These are phyloP conservation scores for Penicillium sp. DNA, from an alignment of 2,329 filamentous ascomycete genomes.

Conservation along the genomic window DNA sequence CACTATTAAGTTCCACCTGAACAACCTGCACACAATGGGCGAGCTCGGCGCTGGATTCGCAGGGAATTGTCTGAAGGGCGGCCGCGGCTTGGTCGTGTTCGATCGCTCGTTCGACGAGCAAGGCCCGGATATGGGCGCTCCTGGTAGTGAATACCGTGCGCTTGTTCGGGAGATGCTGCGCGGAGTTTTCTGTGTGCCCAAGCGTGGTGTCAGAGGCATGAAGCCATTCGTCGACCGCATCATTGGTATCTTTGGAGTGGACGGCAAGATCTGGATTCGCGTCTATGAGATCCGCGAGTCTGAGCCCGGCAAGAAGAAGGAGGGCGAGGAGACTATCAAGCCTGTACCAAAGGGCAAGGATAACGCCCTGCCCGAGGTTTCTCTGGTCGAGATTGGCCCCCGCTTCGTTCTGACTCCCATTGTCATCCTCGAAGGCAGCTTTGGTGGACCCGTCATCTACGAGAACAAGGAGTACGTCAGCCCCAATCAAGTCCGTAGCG, in stretches of 20 bases:
- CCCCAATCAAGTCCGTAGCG: slow-evolving; percentile 87
- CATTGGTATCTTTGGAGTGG: slow-evolving; percentile 84
- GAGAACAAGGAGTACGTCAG: slow-evolving; percentile 97
- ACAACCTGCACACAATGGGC: slow-evolving; percentile 86
- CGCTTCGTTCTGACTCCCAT: slow-evolving; percentile 92
- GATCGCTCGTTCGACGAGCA: slow-evolving; percentile 80
- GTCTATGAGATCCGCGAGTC: slow-evolving; percentile 91
- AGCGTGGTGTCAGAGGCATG: slow-evolving; percentile 73
- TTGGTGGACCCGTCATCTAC: slow-evolving; percentile 94
- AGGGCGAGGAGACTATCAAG: slow-evolving; percentile 42
- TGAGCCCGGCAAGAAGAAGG: slow-evolving; percentile 57
- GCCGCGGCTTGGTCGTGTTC: slow-evolving; percentile 85
- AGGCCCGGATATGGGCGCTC: slow-evolving; percentile 67
- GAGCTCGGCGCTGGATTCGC: slow-evolving; percentile 81
- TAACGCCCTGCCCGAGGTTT: slow-evolving; percentile 67
- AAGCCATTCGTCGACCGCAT: slow-evolving; percentile 97
- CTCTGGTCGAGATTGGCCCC: slow-evolving; percentile 87
- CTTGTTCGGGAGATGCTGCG: slow-evolving; percentile 80
- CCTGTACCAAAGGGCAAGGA: slow-evolving; percentile 46
- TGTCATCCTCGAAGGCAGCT: slow-evolving; percentile 89
- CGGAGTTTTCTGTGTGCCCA: slow-evolving; percentile 89
- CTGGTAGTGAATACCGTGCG: slow-evolving; percentile 45
- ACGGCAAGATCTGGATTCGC: slow-evolving; percentile 93
- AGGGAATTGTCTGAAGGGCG: slow-evolving; percentile 94
- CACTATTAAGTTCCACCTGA: slow-evolving; percentile 56